Conservation (phyloP, 2,329 filamentous ascomycete genomes). For the Botrytis cinerea region DNA sequence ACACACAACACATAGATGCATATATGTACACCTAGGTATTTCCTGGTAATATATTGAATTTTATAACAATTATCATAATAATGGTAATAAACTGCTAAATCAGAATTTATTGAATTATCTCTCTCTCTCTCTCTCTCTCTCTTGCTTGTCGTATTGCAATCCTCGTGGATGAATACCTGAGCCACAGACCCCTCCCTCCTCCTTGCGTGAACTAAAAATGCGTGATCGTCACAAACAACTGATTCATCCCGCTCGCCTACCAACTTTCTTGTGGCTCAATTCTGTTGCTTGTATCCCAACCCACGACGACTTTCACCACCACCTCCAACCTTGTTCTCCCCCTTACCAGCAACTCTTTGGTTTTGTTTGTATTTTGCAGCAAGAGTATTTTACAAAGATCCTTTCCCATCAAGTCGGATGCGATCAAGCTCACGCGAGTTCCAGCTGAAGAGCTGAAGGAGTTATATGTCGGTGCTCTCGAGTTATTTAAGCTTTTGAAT, state of each 20-base stretch:
- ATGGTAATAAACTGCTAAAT: neutral
- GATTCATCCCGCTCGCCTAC: constrained; percentile 19
- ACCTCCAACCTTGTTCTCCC: neutral
- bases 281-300: constrained; percentile 1
- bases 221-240: constrained; percentile 3
- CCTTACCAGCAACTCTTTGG: neutral
- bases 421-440: constrained; percentile 18
- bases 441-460: constrained; percentile 24
- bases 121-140: too few relatives aligned
- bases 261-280: constrained; percentile 12
- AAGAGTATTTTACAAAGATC: neutral
- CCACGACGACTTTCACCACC: constrained; percentile 14
- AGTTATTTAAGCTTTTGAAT: constrained; percentile 14
- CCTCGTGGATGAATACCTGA: neutral
- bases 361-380: constrained; percentile 14
- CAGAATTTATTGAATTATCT: neutral
- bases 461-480: constrained; percentile 13
- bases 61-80: neutral
- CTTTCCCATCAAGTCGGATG: constrained; percentile 13
- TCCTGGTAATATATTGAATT: neutral
- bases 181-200: neutral
- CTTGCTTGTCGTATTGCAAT: neutral
- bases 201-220: neutral
- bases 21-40: neutral
- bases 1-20: neutral